Percentiles rank a stretch among this genome's conserved stretches.
Evolutionary conservation across 2,329 filamentous ascomycete genomes (phyloP).

Genomic region (Periconia digitata): DNA sequence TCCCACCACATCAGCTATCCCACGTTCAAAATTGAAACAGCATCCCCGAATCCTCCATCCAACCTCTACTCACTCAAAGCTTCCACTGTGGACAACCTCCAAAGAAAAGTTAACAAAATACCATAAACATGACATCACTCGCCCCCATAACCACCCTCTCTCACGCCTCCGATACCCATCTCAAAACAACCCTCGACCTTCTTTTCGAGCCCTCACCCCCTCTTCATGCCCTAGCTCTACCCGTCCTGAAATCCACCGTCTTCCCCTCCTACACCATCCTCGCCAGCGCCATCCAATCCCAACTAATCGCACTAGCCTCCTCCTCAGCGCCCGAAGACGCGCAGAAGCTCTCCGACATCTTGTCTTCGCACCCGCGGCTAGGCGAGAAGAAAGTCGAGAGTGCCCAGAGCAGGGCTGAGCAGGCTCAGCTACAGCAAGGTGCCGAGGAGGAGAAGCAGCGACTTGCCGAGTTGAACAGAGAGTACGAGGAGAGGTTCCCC

Average conservation of each 20-base stretch:
- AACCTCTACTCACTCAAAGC: too few species aligned
- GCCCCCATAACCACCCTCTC: constrained; percentile 61
- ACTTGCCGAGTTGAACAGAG: constrained; percentile 66
- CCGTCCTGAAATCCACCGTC: constrained; percentile 60
- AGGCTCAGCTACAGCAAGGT: constrained; percentile 67
- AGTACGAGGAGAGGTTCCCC: constrained; percentile 80
- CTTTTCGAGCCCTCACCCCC: constrained; percentile 82
- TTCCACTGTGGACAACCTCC: too few species aligned
- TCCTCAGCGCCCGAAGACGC: constrained; percentile 50
- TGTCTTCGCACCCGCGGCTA: constrained; percentile 80
- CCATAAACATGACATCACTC: constrained; percentile 46
- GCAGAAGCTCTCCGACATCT: constrained; percentile 66
- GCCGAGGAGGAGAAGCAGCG: constrained; percentile 56
- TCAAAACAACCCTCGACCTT: constrained; percentile 66
- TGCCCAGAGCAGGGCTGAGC: constrained; percentile 76
- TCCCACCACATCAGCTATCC: too few species aligned
- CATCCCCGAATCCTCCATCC: too few species aligned
- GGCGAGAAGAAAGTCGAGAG: constrained; percentile 83
- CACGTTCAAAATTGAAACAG: too few species aligned
- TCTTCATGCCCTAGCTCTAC: constrained; percentile 71
- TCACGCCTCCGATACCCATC: constrained; percentile 56
- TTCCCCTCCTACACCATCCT: constrained; percentile 71
- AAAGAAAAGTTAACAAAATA: too few species aligned
- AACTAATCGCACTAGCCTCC: constrained; percentile 53
- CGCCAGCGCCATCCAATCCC: constrained; percentile 65